These are phyloP conservation scores for Cinnamomum micranthum DNA, from an alignment of 164 flowering plant species.

Conservation along the genomic window DNA sequence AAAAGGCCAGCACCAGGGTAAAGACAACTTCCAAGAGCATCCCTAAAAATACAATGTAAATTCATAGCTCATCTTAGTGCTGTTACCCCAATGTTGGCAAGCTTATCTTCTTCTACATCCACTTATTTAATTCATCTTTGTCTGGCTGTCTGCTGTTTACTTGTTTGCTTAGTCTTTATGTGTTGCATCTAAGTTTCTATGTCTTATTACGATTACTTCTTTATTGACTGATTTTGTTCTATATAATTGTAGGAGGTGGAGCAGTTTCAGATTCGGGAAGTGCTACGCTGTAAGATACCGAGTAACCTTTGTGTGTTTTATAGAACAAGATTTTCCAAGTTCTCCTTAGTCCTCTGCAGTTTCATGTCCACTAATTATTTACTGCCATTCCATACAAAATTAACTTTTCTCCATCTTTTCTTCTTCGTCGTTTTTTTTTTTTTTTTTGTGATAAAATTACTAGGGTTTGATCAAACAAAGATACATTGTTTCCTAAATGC, in stretches of 20 bases:
- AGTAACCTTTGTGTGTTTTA: not conserved
- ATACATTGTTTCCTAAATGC: too few species aligned
- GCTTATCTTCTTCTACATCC: too few species aligned
- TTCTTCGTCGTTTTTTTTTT: too few species aligned
- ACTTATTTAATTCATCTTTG: not conserved
- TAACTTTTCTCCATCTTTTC: too few species aligned
- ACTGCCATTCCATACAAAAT: too few species aligned
- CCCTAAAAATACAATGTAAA: too few species aligned
- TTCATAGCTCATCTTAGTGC: too few species aligned
- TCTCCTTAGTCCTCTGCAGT: not conserved
- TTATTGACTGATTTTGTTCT: not conserved
- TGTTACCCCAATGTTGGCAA: too few species aligned
- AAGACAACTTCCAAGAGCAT: too few species aligned
- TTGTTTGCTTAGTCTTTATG: not conserved
- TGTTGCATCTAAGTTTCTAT: not conserved
- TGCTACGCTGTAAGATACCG: constrained; percentile 68
- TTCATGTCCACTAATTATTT: not conserved
- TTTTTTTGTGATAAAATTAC: too few species aligned
- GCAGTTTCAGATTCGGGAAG: constrained; percentile 85
- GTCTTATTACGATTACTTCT: not conserved
- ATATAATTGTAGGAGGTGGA: constrained; percentile 67
- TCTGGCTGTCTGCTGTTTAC: not conserved
- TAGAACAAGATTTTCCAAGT: not conserved
- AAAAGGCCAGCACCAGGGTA: too few species aligned
- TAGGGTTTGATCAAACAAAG: too few species aligned